These are phyloP conservation scores for Claviceps maximensis DNA, from an alignment of 2,329 filamentous ascomycete genomes.

Conservation along the genomic window DNA sequence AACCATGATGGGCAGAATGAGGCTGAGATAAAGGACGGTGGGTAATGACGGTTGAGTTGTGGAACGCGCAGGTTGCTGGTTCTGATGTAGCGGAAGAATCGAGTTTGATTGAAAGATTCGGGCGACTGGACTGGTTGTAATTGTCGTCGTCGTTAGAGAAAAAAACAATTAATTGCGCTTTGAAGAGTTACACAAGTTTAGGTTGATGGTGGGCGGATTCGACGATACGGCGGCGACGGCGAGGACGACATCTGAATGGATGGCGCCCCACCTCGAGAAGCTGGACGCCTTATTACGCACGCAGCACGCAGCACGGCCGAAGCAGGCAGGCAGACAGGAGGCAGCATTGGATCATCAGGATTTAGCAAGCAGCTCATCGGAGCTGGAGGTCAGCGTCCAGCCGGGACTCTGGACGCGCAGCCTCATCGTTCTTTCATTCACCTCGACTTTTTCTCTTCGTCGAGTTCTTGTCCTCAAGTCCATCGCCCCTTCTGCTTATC, in stretches of 20 bases:
- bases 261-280: not conserved
- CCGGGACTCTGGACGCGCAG: too few relatives aligned
- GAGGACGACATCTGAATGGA: too few relatives aligned
- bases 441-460: too few relatives aligned
- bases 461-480: too few relatives aligned
- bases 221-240: not conserved
- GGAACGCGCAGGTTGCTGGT: not conserved
- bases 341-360: too few relatives aligned
- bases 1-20: conserved; percentile 47
- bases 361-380: not conserved
- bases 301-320: too few relatives aligned
- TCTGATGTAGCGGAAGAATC: not conserved
- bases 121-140: not conserved
- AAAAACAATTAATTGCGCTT: not conserved
- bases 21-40: not conserved
- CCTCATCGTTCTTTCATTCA: too few relatives aligned
- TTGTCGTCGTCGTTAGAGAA: not conserved
- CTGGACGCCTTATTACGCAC: too few relatives aligned
- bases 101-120: too few relatives aligned
- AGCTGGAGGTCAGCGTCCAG: too few relatives aligned
- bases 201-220: not conserved
- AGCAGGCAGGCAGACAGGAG: not conserved
- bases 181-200: not conserved
- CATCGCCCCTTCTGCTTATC: too few relatives aligned
- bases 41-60: too few relatives aligned